A percentile compares a stretch with the other conserved stretches of the same genome.
Conservation (phyloP, 2,329 filamentous ascomycete species). For the Huntiella bhutanensis region DNA sequence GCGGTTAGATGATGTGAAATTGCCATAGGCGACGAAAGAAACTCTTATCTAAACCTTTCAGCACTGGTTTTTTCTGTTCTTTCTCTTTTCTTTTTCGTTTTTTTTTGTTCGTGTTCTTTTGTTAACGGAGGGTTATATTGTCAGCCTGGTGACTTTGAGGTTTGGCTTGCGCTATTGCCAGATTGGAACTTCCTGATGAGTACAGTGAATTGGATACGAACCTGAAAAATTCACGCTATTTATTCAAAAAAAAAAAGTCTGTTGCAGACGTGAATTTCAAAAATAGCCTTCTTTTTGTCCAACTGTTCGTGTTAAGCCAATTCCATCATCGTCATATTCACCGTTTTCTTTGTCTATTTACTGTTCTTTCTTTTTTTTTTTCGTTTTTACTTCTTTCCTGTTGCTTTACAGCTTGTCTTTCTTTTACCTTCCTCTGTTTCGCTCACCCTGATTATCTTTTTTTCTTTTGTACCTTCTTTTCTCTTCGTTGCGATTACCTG, state of each 20-base stretch:
- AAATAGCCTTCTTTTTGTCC: neutral
- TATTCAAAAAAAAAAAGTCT: too few species aligned
- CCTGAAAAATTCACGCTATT: too few species aligned
- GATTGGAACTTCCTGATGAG: neutral
- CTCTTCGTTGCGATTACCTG: neutral
- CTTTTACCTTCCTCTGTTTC: neutral
- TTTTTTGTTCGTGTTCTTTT: slow-evolving; percentile 1
- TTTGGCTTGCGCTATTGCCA: neutral
- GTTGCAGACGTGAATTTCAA: too few species aligned
- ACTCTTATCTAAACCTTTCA: neutral
- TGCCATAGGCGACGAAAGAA: too few species aligned
- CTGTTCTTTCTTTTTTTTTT: neutral
- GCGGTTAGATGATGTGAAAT: too few species aligned
- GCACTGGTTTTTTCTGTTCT: neutral
- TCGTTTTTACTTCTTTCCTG: neutral
- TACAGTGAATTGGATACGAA: too few species aligned
- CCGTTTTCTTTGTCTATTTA: neutral
- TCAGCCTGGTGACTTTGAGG: neutral
- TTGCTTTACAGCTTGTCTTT: neutral
- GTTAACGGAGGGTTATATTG: neutral
- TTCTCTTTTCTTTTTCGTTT: slow-evolving; percentile 1
- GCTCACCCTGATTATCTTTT: neutral
- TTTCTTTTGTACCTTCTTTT: neutral
- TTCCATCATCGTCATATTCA: too few species aligned
- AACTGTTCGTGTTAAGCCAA: too few species aligned